Evolutionary conservation across 164 flowering plant genomes (phyloP).

Genomic region (Cinnamomum micranthum): DNA sequence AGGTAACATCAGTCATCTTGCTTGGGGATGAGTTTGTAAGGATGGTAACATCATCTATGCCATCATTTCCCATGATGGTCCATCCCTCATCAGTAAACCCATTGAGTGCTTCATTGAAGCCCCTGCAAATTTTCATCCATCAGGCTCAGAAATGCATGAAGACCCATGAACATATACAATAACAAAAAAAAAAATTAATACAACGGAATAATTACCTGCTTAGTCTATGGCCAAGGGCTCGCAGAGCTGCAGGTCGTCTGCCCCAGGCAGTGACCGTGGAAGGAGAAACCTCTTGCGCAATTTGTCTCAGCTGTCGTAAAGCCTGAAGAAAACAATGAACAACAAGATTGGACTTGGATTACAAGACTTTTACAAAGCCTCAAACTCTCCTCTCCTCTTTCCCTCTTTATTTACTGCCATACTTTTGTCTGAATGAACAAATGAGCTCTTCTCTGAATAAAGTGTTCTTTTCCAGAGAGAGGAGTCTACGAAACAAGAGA

Average conservation of each 20-base stretch:
- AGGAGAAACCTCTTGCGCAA: conserved; percentile 77
- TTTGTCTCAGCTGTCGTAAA: conserved; percentile 85
- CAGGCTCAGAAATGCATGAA: background rate
- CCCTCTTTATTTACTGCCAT: background rate
- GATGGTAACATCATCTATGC: conserved; percentile 87
- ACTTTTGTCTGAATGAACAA: background rate
- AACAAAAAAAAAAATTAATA: background rate
- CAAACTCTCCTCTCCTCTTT: background rate
- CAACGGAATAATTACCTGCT: conserved; percentile 49
- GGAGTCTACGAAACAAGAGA: too few species aligned
- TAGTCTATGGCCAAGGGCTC: conserved; percentile 80
- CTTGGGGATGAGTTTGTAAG: conserved; percentile 81
- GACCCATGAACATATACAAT: background rate
- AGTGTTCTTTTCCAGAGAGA: background rate
- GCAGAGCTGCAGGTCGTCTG: conserved; percentile 78
- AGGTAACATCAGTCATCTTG: conserved; percentile 66
- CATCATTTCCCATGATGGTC: conserved; percentile 81
- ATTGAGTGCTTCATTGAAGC: conserved; percentile 94
- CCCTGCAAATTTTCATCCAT: conserved; percentile 39
- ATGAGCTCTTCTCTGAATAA: background rate
- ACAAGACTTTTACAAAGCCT: background rate
- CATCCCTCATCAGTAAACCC: conserved; percentile 96
- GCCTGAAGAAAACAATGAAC: conserved; percentile 44
- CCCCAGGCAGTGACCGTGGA: conserved; percentile 69
- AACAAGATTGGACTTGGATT: background rate